phyloP scores from a whole-genome alignment of 306 rosid species.

The Rubus parviflorus region DNA sequence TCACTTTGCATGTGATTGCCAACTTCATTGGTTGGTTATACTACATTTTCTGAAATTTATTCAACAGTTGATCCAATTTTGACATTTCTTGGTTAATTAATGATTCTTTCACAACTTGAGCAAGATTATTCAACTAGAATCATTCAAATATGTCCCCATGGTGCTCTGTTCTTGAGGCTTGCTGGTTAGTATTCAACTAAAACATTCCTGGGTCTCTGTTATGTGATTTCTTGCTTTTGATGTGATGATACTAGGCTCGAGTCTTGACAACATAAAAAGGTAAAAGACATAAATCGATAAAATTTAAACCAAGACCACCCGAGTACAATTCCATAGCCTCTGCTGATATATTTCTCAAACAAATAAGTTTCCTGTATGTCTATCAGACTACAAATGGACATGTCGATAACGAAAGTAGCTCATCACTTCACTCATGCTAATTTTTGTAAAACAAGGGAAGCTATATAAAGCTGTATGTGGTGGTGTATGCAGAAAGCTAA shows the following conservation, averaged over 20 bases:
- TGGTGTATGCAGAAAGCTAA: conserved; percentile 19
- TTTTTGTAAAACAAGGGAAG: conserved; percentile 20
- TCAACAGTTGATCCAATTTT: background rate
- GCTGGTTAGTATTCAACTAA: background rate
- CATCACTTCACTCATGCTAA: conserved; percentile 11
- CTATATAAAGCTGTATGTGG: conserved; percentile 18
- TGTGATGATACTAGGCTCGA: background rate
- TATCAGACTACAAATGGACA: conserved; percentile 9
- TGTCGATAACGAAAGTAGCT: conserved; percentile 19
- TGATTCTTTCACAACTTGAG: background rate
- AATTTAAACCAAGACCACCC: background rate
- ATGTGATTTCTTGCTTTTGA: background rate
- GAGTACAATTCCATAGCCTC: background rate
- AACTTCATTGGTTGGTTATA: background rate
- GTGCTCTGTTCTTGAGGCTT: background rate
- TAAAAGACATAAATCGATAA: background rate
- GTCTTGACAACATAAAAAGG: background rate
- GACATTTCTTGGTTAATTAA: background rate
- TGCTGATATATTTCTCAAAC: background rate
- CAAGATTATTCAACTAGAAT: background rate
- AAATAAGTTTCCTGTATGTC: background rate
- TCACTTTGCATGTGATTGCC: background rate
- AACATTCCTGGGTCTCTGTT: background rate
- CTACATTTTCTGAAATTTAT: background rate
- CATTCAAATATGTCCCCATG: background rate